Percentiles rank a stretch among this genome's conserved stretches.
Conservation (phyloP, 257 asterid species). For the Lantana camara region DNA sequence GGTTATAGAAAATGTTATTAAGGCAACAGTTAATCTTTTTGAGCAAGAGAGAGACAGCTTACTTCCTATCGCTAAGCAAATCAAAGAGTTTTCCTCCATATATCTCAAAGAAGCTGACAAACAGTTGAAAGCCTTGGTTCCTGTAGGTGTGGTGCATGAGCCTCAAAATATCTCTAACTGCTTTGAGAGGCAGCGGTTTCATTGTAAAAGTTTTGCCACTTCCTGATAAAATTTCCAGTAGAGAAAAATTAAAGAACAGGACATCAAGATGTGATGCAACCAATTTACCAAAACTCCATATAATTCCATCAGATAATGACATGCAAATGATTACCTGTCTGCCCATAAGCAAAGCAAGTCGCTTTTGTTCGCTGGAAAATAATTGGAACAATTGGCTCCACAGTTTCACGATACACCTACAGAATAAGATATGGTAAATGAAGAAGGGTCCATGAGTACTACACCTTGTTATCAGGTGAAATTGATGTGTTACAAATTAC, state of each 20-base stretch:
- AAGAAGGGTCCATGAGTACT: slow-evolving; percentile 11
- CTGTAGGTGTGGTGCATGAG: slow-evolving; percentile 93
- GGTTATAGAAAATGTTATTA: not conserved
- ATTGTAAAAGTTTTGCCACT: slow-evolving; percentile 98
- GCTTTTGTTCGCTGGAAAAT: slow-evolving; percentile 94
- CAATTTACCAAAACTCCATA: not conserved
- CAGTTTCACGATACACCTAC: slow-evolving; percentile 80
- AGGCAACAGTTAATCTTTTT: slow-evolving; percentile 5
- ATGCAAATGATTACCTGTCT: slow-evolving; percentile 70
- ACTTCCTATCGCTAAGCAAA: slow-evolving; percentile 93
- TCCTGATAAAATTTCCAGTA: slow-evolving; percentile 52
- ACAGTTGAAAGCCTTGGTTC: slow-evolving; percentile 92
- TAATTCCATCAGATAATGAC: slow-evolving; percentile 1
- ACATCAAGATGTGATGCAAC: not conserved
- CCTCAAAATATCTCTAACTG: slow-evolving; percentile 89
- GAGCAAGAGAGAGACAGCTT: slow-evolving; percentile 34
- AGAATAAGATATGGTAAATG: slow-evolving; percentile 19
- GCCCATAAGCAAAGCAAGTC: slow-evolving; percentile 95
- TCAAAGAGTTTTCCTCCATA: slow-evolving; percentile 97
- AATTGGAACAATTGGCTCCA: slow-evolving; percentile 88
- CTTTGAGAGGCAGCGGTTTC: slow-evolving; percentile 97
- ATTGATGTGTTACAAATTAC: slow-evolving; percentile 20
- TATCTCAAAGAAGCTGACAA: slow-evolving; percentile 95
- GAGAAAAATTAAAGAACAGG: slow-evolving; percentile 12
- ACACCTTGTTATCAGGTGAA: slow-evolving; percentile 3